A percentile compares a stretch with the other conserved stretches of the same genome.
phyloP scores from a whole-genome alignment of 495 filamentous ascomycete species.

The Talaromyces stipitatus region DNA sequence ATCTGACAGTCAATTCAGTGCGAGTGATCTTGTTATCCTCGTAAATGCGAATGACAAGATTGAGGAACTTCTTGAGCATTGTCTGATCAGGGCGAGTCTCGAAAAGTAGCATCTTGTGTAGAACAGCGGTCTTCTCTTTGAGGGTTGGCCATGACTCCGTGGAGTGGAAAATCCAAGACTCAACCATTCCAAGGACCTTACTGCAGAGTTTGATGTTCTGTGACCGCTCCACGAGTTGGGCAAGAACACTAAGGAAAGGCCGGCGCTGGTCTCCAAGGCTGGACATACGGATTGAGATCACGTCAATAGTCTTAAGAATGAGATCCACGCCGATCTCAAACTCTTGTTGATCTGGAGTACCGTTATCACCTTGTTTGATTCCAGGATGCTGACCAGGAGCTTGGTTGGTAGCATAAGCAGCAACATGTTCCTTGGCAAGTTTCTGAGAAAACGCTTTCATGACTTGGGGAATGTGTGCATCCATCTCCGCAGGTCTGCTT shows the following conservation, averaged over 20 bases:
- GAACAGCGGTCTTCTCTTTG: conserved; percentile 94
- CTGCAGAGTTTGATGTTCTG: conserved; percentile 74
- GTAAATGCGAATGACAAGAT: conserved; percentile 94
- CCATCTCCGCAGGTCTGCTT: conserved; percentile 74
- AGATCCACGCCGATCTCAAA: conserved; percentile 77
- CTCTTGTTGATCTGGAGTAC: conserved; percentile 63
- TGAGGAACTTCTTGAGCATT: conserved; percentile 83
- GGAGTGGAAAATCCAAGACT: conserved; percentile 88
- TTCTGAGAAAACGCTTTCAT: conserved; percentile 95
- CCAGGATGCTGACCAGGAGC: conserved; percentile 26
- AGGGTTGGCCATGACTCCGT: conserved; percentile 90
- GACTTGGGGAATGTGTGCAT: conserved; percentile 74
- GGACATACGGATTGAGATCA: conserved; percentile 86
- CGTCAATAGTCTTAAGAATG: conserved; percentile 89
- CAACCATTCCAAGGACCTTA: conserved; percentile 91
- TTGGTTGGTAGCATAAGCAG: conserved; percentile 52
- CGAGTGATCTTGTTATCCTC: conserved; percentile 92
- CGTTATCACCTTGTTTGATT: conserved; percentile 38
- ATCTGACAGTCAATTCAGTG: conserved; percentile 88
- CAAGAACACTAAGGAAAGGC: conserved; percentile 89
- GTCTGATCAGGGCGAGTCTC: conserved; percentile 74
- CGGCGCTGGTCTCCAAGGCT: conserved; percentile 84
- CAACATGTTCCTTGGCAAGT: conserved; percentile 87
- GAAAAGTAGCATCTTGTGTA: conserved; percentile 96
- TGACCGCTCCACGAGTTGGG: conserved; percentile 91